A percentile compares a stretch with the other conserved stretches of the same genome.
phyloP scores from a whole-genome alignment of 345 rosid species.

The Salix arbutifolia region DNA sequence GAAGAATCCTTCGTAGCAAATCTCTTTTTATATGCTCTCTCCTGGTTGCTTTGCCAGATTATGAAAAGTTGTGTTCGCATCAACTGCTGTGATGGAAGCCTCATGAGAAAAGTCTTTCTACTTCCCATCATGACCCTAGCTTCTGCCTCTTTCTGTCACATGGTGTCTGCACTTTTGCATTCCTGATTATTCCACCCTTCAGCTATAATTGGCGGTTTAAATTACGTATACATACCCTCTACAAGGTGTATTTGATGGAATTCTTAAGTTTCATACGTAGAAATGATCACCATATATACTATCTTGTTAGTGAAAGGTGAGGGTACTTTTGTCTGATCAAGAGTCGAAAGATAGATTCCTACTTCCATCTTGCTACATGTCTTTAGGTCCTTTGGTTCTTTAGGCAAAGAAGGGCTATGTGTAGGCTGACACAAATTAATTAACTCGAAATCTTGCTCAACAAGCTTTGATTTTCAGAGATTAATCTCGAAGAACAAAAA shows the following conservation, averaged over 20 bases:
- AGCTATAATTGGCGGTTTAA: too few relatives aligned
- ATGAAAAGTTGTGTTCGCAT: slow-evolving; percentile 20
- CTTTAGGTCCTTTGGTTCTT: slow-evolving; percentile 33
- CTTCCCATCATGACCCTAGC: slow-evolving; percentile 33
- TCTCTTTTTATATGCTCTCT: slow-evolving; percentile 14
- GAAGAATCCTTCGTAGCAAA: slow-evolving; percentile 9
- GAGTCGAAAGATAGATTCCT: slow-evolving; percentile 33
- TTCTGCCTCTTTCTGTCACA: slow-evolving; percentile 4
- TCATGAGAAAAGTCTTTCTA: slow-evolving; percentile 12
- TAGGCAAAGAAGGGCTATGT: slow-evolving; percentile 27
- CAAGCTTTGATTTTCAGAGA: slow-evolving; percentile 24
- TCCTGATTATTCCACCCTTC: background rate
- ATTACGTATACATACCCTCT: background rate
- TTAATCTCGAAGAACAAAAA: slow-evolving; percentile 9
- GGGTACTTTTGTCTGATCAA: slow-evolving; percentile 33
- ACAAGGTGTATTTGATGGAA: background rate
- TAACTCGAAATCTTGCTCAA: slow-evolving; percentile 3
- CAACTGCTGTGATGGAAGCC: slow-evolving; percentile 28
- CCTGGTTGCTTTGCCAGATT: slow-evolving; percentile 25
- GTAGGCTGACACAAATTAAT: slow-evolving; percentile 18
- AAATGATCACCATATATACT: slow-evolving; percentile 5
- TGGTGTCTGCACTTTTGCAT: background rate
- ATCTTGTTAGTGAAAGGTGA: background rate
- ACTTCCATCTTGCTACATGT: slow-evolving; percentile 30
- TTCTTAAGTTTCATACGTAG: background rate